Percentiles rank a stretch among this genome's conserved stretches.
Conservation (phyloP, 257 asterid species). For the Avicennia marina region DNA sequence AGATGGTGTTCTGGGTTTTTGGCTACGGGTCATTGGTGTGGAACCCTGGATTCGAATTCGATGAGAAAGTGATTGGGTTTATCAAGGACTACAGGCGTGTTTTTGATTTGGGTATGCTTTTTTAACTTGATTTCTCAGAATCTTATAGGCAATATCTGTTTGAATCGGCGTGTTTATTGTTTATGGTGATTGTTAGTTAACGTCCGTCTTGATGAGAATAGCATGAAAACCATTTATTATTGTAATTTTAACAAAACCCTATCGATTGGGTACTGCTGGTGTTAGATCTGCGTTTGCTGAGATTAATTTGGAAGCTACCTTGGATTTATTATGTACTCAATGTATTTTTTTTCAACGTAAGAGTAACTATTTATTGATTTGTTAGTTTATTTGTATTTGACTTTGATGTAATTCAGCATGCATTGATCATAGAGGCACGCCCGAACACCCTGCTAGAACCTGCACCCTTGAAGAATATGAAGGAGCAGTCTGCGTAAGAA, state of each 20-base stretch:
- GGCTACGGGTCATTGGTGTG: constrained; percentile 83
- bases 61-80: constrained; percentile 55
- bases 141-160: background rate
- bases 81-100: constrained; percentile 65
- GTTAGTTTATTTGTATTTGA: background rate
- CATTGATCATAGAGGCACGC: constrained; percentile 96
- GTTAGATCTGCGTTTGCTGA: background rate
- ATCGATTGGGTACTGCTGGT: background rate
- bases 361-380: background rate
- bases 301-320: background rate
- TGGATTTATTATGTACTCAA: background rate
- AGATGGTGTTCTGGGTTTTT: constrained; percentile 67
- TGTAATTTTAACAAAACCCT: background rate
- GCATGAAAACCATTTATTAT: too few species aligned
- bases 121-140: background rate
- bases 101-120: constrained; percentile 58
- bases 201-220: background rate
- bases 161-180: background rate
- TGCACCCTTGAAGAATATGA: constrained; percentile 64
- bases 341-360: background rate
- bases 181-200: background rate
- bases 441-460: constrained; percentile 86
- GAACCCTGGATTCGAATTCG: constrained; percentile 72
- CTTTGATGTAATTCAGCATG: constrained; percentile 49
- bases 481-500: constrained; percentile 74